Percentiles rank a stretch among this genome's conserved stretches.
Conservation (phyloP, 441 rosid species). For the Pelargonium citronellum region DNA sequence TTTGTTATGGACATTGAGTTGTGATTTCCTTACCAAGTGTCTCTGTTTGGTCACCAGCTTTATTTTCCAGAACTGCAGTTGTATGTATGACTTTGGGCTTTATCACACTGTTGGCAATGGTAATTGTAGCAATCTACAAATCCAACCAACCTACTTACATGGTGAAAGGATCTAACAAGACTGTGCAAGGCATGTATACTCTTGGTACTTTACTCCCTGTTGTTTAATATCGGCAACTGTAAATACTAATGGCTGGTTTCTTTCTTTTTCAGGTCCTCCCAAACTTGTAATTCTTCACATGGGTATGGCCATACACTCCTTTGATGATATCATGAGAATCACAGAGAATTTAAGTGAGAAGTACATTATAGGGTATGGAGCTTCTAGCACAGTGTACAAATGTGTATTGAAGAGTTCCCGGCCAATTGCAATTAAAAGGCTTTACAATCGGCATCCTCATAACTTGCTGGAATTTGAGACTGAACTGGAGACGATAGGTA, state of each 20-base stretch:
- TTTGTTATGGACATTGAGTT: not conserved
- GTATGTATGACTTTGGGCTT: slow-evolving; percentile 62
- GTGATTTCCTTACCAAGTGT: not conserved
- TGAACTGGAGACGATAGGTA: slow-evolving; percentile 87
- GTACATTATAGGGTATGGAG: slow-evolving; percentile 75
- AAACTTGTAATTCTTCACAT: slow-evolving; percentile 89
- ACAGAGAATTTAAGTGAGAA: slow-evolving; percentile 83
- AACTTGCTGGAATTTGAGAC: slow-evolving; percentile 75
- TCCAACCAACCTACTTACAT: slow-evolving; percentile 44
- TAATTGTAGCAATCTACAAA: slow-evolving; percentile 54
- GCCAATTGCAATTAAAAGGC: slow-evolving; percentile 87
- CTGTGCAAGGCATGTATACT: slow-evolving; percentile 34
- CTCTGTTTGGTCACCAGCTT: slow-evolving; percentile 23
- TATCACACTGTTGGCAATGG: slow-evolving; percentile 44
- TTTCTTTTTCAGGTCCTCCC: slow-evolving; percentile 43
- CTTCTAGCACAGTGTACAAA: slow-evolving; percentile 87
- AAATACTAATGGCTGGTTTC: not conserved
- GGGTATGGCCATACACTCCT: slow-evolving; percentile 91
- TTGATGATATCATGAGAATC: slow-evolving; percentile 81
- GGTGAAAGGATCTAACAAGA: slow-evolving; percentile 29
- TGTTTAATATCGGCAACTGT: not conserved
- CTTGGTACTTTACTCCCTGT: not conserved
- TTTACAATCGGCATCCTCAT: slow-evolving; percentile 55
- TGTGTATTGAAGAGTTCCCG: slow-evolving; percentile 72
- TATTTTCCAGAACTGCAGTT: slow-evolving; percentile 51